Evolutionary conservation across 2,329 filamentous ascomycete genomes (phyloP), one percentile per base, ranked within the genome.

Genomic region (Ophiostoma novo-ulmi): DNA sequence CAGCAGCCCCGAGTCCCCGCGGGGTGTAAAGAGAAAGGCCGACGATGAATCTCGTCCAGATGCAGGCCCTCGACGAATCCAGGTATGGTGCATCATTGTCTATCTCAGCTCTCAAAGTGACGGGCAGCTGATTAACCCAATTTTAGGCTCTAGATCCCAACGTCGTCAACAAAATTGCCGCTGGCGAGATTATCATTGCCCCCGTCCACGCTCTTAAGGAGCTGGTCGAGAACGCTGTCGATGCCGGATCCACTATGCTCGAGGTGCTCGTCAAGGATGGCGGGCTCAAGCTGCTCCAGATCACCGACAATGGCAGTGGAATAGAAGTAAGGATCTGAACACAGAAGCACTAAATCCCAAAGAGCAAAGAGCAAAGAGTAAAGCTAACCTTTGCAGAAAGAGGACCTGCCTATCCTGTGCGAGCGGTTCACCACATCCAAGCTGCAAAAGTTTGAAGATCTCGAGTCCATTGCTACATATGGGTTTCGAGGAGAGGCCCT

Each of bases 101-200:
- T 13, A 35, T 22, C 39, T 13, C 48, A 3, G 3, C 5, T 22
- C 35, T 48, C 44, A 39, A 7, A 17, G n/a, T 22, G 14, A 36
- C n/a, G 2, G 10, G 5, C n/a, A 31, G 55, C 55, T 61, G 13
- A 61, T n/a, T 22, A 22, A 5, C 55, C 55, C 10, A n/a, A 44
- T 8, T 36, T 1, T 44, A 97, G 89, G 91, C 94, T 17, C 86
- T 99, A 36, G 92, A 97, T 76, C 89, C 91, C 73, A 91, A 95
- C 81, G 95, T 99, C 31, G 91, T 99, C 74, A 99, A 98, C 83
- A 99, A 98, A 80, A 99, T 99, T 75, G 95, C 95, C 0, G 95
- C 95, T 0, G 95, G 95, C 26, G 95, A 99, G 80, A 99, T 99
- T 76, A 99, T 99, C 72, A 93, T 99, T 67, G 94, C 95, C 1